phyloP scores from a whole-genome alignment of 2,329 filamentous ascomycete species.

The Xylaria sp. region DNA sequence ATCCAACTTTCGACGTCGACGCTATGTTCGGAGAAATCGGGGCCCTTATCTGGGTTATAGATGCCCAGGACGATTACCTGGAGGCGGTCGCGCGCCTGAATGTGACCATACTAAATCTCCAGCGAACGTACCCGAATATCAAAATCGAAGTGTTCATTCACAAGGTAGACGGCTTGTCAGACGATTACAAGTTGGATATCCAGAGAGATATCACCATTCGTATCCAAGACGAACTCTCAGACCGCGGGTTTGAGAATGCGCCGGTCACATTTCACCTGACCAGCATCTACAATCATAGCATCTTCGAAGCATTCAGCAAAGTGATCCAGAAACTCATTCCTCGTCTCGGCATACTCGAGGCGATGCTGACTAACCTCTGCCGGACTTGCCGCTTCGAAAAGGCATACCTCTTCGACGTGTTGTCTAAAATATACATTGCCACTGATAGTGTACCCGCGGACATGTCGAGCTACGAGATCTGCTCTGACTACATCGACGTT shows the following conservation, averaged over 20 bases:
- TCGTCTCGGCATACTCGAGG: constrained; percentile 87
- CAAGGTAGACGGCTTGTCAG: constrained; percentile 96
- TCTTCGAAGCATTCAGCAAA: constrained; percentile 97
- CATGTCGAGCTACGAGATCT: constrained; percentile 96
- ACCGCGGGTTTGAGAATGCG: constrained; percentile 90
- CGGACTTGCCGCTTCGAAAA: constrained; percentile 96
- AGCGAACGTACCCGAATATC: constrained; percentile 86
- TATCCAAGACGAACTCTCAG: constrained; percentile 93
- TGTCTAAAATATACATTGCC: constrained; percentile 98
- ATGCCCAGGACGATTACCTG: constrained; percentile 96
- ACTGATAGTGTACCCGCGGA: constrained; percentile 92
- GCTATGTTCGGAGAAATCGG: constrained; percentile 94
- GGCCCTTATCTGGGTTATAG: constrained; percentile 96
- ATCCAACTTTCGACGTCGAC: constrained; percentile 86
- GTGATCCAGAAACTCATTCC: constrained; percentile 98
- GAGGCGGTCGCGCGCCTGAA: constrained; percentile 88
- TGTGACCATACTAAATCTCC: constrained; percentile 83
- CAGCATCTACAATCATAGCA: constrained; percentile 97
- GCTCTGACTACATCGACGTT: constrained; percentile 97
- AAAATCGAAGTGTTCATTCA: constrained; percentile 99
- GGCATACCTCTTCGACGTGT: constrained; percentile 95
- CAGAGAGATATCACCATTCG: constrained; percentile 96
- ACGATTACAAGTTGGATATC: constrained; percentile 95
- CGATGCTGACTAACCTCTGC: constrained; percentile 90
- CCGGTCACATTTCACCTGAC: constrained; percentile 95